Base-by-base conservation (phyloP, 345 rosid genomes). In the Salix caprea region DNA sequence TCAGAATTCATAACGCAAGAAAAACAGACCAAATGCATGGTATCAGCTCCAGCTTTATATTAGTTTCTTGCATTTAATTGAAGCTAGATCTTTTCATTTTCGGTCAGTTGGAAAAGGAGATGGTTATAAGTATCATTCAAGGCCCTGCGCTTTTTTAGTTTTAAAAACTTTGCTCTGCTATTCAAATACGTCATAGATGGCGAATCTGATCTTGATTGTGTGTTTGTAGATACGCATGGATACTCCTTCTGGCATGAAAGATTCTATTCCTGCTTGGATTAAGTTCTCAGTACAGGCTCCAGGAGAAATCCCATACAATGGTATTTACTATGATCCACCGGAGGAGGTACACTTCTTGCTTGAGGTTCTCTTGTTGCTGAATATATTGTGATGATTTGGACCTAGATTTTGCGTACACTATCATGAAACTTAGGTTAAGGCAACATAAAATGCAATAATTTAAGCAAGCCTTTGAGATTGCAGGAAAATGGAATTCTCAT, bases 241-340 rank as follows among this genome's bases (percentile, higher is more conserved):
- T 61, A 93, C 99, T 71, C 96, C 94, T 76, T 88, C 97, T 85
- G 98, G 99, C 71, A 74, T 91, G 48, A 96, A 96, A 82, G 98
- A 93, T 79, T 93, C 99, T 44, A 91, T 96, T 86, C 99, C 99
- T 79, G 99, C 99, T 81, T 96, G 99, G 99, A 93, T 96, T 75
- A 93, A 91, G 86, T 96, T 89, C 84, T 88, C 97, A 79, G 97
- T 96, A 62, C 99, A 96, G 82, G 87, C 93, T 74, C 96, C 94
- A 0, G 96, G 97, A 77, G 99, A 91, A 86, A 93, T 96, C 72
- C 97, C 99, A 60, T 96, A 89, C 84, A 86, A 86, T 83, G 99
- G 99, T 72, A 88, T 96, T 75, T 96, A 93, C 88, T 96, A 96
- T 79, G 99, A 96, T 84, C 98, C 98, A 61, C 92, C 94, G 36